These are phyloP conservation scores for Aristolochia contorta DNA, from an alignment of 164 flowering plant species.

Conservation along the genomic window DNA sequence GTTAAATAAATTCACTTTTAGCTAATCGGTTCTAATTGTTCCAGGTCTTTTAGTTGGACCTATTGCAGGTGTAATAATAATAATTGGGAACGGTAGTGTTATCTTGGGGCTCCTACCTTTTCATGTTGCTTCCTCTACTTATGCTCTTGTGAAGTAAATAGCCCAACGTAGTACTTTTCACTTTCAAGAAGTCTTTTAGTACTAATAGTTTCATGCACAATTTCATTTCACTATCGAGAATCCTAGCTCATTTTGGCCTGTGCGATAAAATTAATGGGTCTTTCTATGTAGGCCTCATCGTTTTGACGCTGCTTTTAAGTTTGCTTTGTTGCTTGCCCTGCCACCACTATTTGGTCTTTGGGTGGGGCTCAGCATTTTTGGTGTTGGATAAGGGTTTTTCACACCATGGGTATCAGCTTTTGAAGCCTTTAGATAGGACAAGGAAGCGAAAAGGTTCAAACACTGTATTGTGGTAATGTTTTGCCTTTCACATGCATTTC, in stretches of 20 bases:
- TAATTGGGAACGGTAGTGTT: constrained; percentile 63
- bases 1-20: too few relatives aligned
- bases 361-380: constrained; percentile 70
- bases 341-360: constrained; percentile 64
- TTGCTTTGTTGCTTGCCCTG: constrained; percentile 54
- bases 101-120: constrained; percentile 70
- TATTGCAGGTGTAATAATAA: constrained; percentile 52
- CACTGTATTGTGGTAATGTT: constrained; percentile 72
- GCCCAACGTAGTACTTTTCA: background rate
- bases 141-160: constrained; percentile 60
- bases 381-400: constrained; percentile 82
- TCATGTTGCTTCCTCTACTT: constrained; percentile 76
- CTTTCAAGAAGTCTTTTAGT: background rate
- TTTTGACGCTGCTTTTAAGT: constrained; percentile 61
- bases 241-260: background rate
- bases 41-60: constrained; percentile 81
- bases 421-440: constrained; percentile 74
- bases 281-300: constrained; percentile 47
- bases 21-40: constrained; percentile 1
- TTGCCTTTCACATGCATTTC: background rate
- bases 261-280: background rate
- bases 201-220: background rate
- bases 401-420: constrained; percentile 89
- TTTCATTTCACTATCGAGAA: background rate
- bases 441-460: constrained; percentile 43